phyloP scores from a whole-genome alignment of 179 eudicot species.

The Spergularia azorica region DNA sequence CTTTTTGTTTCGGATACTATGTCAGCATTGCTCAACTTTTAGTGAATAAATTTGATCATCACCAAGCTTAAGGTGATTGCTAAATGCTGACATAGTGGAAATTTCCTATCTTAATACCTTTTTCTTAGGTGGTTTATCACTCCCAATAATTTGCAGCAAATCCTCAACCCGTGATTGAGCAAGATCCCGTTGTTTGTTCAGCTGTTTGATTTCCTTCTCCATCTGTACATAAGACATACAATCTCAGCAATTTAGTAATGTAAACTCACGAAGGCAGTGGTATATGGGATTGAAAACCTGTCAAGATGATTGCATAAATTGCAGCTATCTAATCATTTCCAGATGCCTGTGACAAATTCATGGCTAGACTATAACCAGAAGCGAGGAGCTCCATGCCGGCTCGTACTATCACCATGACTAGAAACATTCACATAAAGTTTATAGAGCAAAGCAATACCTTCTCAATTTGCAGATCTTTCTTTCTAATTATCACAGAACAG shows the following conservation, averaged over 20 bases:
- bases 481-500: constrained; percentile 52
- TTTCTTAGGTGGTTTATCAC: constrained; percentile 47
- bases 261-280: neutral
- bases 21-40: too few species aligned
- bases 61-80: neutral
- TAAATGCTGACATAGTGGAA: too few species aligned
- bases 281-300: neutral
- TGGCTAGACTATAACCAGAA: neutral
- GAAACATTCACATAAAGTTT: constrained; percentile 3
- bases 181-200: constrained; percentile 66
- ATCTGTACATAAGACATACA: constrained; percentile 39
- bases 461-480: constrained; percentile 82
- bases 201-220: constrained; percentile 75
- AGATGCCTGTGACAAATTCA: neutral
- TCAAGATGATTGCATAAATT: too few species aligned
- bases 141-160: constrained; percentile 64
- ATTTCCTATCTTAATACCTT: constrained; percentile 37
- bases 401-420: neutral
- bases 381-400: too few species aligned
- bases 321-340: too few species aligned
- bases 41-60: neutral
- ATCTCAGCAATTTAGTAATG: constrained; percentile 5
- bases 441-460: constrained; percentile 49
- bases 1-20: neutral
- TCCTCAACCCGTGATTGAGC: constrained; percentile 77